Base-by-base conservation (phyloP, 129 eudicot genomes). In the Kitagawia praeruptora region DNA sequence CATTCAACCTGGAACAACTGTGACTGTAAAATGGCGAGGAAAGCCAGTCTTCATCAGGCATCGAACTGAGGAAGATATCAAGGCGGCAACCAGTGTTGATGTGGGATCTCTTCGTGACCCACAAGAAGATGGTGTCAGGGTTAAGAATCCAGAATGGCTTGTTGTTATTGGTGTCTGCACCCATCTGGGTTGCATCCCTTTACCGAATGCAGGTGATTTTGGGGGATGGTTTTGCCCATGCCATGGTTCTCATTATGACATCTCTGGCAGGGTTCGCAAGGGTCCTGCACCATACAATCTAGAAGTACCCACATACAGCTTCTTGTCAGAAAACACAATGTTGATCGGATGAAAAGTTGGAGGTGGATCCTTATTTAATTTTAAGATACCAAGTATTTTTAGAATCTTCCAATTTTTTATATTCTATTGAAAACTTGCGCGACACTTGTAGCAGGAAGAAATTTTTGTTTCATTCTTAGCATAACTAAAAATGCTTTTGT, bases 151-250 rank as follows among this genome's bases (percentile, higher is more conserved):
- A 13, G 85, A 82, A 53, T 82, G 85, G 85, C 85, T 82, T 39
- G 34, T 77, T n/a, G 81, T 76, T 44, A 37, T 82, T 25, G 85
- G 85, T 51, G 85, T 82, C 23, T 82, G 85, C 73, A 82, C 85
- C 54, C 85, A 82, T 70, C 70, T 81, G 80, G 84, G 84, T 41
- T 81, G 80, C 72, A 76, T 81, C 39, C 84, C 84, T 27, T 67
- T 82, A 76, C 85, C 85, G 46, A 82, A 82, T 70, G 81, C 85
- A 13, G 85, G 85, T 34, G 85, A 82, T 66, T 82, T 42, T 4
- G 81, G 81, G 15, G 85, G 85, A 3, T 82, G 85, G 85, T 82
- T 82, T 70, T 82, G 85, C 77, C 84, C 85, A 4, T 82, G 85
- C 78, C 85, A 76, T 82, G 85, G 85, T 64, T 82, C 85, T 27